Evolutionary conservation across 306 rosid genomes (phyloP), one percentile per base, ranked within the genome.

Genomic region (Heteromeles arbutifolia): DNA sequence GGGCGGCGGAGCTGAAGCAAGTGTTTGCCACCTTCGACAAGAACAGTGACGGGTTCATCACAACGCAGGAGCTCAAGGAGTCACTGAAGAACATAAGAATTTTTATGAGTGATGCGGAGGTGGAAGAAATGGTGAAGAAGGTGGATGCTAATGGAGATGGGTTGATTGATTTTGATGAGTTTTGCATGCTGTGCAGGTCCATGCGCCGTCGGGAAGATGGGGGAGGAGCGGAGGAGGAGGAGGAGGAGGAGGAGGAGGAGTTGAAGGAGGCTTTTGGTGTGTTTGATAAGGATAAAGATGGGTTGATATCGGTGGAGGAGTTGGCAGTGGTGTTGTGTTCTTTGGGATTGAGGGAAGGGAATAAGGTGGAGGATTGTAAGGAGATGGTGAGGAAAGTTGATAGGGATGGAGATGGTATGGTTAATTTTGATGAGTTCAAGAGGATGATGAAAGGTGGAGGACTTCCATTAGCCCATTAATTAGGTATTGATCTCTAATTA

Each of bases 331-430:
- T 92, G 28, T 82, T 92, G 73, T 76, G 74, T 59, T 82, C 90
- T 0, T 77, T 92, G 80, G 97, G 97, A 4, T 83, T 92, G 69
- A 88, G 78, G 24, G 96, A 89, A 66, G 98, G 98, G 68, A 90
- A 63, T 26, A 84, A 73, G 74, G 37, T 86, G 70, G 92, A 91
- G 79, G 87, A 87, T 66, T 93, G 96, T 63, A 87, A 74, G 73
- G 91, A 88, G 78, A 93, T 93, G 97, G 90, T 91, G 57, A 84
- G 17, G 83, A 89, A 91, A 62, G 96, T 93, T 73, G 98, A 91
- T 52, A 72, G 68, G 82, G 98, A 93, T 91, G 98, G 98, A 3
- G 98, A 93, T 88, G 98, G 98, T 1, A 89, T 82, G 97, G 97
- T 93, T 4, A 88, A 93, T 81, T 93, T 91, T 63, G 70, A 84